Evolutionary conservation across 2,329 filamentous ascomycete species (phyloP), one percentile per base, ranked within the genome.

Genomic region (Penicillium sclerotigenum): DNA sequence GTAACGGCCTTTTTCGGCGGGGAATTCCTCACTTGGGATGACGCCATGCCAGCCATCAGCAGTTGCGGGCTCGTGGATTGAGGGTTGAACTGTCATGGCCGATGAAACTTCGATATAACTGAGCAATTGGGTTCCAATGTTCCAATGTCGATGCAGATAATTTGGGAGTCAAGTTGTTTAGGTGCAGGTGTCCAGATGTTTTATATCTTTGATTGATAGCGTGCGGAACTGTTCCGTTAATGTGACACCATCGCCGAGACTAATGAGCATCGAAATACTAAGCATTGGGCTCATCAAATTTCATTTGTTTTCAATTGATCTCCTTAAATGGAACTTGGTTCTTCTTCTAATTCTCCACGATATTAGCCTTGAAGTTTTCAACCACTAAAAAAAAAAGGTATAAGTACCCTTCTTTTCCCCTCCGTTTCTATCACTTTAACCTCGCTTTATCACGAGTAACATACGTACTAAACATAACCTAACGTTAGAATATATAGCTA

Each of bases 1-100:
- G 68, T 84, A 84, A 38, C 82, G 76, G 45, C 75, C 76, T 36
- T 74, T 75, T 59, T 82, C 79, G 2, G 80, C 77, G 6, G 75
- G 74, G 62, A 83, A 84, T 16, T 77, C 70, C 16, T 75, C 71
- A 26, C 72, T 63, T 18, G 75, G 73, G 55, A 83, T 80, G 47
- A 77, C 71, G 52, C 80, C 80, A 60, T 83, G 81, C 77, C 81
- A 83, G 47, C 68, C 65, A 46, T 69, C 68, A 10, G 58, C 49
- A 7, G 67, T 70, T 9, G 53, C 60, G 36, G 60, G 45, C 9
- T 60, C 38, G 26, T 71, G 68, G 42, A 66, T 61, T 18, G 34
- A 10, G 34, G 34, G 10, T 36, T 18, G n/a, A 9, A 18, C 4
- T 36, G n/a, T 18, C 34, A 36, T 36, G 34, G 34, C 9, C n/a